These are phyloP conservation scores for Candida yuanshanica DNA, from an alignment of 805 yeast species.

Conservation along the genomic window DNA sequence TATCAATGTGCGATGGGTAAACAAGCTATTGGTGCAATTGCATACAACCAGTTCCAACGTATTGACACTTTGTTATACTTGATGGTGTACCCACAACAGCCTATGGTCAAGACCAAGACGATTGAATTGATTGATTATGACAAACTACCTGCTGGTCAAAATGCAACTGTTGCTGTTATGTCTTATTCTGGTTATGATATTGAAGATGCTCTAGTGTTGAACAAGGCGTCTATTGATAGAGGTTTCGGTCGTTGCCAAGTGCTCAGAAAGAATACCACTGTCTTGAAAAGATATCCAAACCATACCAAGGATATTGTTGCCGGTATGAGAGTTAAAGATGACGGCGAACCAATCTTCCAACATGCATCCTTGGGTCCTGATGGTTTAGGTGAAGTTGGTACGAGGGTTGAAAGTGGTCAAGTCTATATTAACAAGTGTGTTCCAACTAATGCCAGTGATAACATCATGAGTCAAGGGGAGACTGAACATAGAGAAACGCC, in stretches of 20 bases:
- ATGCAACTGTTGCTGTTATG: constrained; percentile 99
- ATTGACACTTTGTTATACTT: constrained; percentile 89
- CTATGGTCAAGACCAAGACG: constrained; percentile 97
- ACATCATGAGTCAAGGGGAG: constrained; percentile 28
- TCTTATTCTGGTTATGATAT: constrained; percentile 98
- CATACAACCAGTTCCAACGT: constrained; percentile 92
- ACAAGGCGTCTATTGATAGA: constrained; percentile 89
- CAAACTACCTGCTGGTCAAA: constrained; percentile 97
- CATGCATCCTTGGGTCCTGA: constrained; percentile 88
- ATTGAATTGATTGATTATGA: constrained; percentile 94
- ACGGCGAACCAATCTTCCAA: constrained; percentile 76
- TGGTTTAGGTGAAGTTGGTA: constrained; percentile 96
- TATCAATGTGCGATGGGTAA: constrained; percentile 97
- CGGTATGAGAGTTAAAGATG: constrained; percentile 85
- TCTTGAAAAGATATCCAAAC: constrained; percentile 86
- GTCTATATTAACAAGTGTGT: constrained; percentile 90
- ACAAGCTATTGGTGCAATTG: constrained; percentile 99
- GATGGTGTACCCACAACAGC: constrained; percentile 99
- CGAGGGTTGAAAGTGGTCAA: constrained; percentile 85
- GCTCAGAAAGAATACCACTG: constrained; percentile 83
- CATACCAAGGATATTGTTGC: constrained; percentile 88
- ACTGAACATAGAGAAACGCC: constrained; percentile 85
- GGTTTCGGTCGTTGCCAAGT: constrained; percentile 99
- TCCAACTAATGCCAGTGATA: constrained; percentile 77
- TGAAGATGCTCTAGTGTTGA: constrained; percentile 94